Evolutionary conservation across 129 eudicot species (phyloP), one percentile per base, ranked within the genome.

Genomic region (Mikania micrantha): DNA sequence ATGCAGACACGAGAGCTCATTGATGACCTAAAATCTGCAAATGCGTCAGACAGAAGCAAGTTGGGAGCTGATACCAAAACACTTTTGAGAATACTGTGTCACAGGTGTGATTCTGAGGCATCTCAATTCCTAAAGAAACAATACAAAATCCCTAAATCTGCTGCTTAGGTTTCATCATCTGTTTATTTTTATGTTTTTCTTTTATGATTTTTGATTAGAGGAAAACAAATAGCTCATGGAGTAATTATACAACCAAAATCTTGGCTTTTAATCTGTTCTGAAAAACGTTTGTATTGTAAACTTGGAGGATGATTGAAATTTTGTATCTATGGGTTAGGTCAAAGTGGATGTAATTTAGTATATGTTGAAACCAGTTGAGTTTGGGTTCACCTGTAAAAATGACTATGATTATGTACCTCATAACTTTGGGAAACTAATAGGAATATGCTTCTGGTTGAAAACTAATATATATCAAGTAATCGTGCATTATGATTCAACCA

Each of bases 81-180:
- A 27, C 82, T 93, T 32, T 70, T 93, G 69, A 75, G 99, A 69
- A 81, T 93, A 71, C 67, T 93, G 67, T 89, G 99, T 58, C 99
- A 93, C 81, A 84, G 99, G 72, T 59, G 86, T 41, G 99, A 93
- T 35, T 84, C 88, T 5, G 99, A 88, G 80, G 92, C 96, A 25
- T 93, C 99, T 78, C 99, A 89, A 81, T 93, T 89, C 74, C 84
- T 93, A 63, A 93, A 93, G 93, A 93, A 93, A 77, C 99, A 93
- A 66, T 93, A 76, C 84, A 93, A 82, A 76, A 88, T 93, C 67
- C 99, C 99, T 64, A 93, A 89, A 63, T 89, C 99, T 60, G 76
- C 73, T 77, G 82, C 90, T 77, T 91, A 83, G 85, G 34, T 40
- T 62, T 60, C 48, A 31, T 36, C 64, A 19, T 54, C 50, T 36